Base-by-base conservation (phyloP, 306 rosid species). In the Aeschynomene evenia region DNA sequence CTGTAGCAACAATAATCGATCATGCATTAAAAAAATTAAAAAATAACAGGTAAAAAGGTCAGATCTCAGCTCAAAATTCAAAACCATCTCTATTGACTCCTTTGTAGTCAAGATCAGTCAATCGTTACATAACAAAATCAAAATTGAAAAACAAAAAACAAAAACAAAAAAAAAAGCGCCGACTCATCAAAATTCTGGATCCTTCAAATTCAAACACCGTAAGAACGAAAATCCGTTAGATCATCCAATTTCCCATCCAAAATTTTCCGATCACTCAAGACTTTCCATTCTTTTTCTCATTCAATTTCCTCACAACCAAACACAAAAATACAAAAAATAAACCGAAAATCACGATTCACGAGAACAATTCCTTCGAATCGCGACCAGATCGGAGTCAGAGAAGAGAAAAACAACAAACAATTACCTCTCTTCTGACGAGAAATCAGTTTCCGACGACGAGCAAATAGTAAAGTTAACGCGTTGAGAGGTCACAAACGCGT, bases 361-460 rank as follows among this genome's bases (percentile, higher is more conserved):
- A 1, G 0, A 45, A 18, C n/a, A 57, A 56, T 6, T 16, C 45
- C 39, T 24, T 0, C 4, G 13, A 53, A 73, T 11, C 21, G 10
- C 36, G 20, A 57, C 39, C 42, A 68, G 56, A 62, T 29, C 26
- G 4, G 5, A 34, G n/a, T n/a, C n/a, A n/a, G 34, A 59, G 3
- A 40, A 26, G 14, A 1, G 24, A 15, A 14, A 33, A 15, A 19
- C 3, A 59, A 7, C 20, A 16, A 15, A 16, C 24, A 7, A 4
- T 22, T 73, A 74, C 82, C 81, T 68, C 33, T 63, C 42, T 36
- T 3, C 0, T 54, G 20, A 52, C 36, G 55, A 74, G 80, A 70
- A 66, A 71, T 36, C 72, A 14, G 46, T 72, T 59, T 6, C 11
- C 53, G 36, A 60, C 61, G 9, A 34, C 23, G 15, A 65, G 52